Evolutionary conservation across 176 grass and related monocot species (phyloP), one percentile per base, ranked within the genome.

Genomic region (Tillandsia fasciculata): DNA sequence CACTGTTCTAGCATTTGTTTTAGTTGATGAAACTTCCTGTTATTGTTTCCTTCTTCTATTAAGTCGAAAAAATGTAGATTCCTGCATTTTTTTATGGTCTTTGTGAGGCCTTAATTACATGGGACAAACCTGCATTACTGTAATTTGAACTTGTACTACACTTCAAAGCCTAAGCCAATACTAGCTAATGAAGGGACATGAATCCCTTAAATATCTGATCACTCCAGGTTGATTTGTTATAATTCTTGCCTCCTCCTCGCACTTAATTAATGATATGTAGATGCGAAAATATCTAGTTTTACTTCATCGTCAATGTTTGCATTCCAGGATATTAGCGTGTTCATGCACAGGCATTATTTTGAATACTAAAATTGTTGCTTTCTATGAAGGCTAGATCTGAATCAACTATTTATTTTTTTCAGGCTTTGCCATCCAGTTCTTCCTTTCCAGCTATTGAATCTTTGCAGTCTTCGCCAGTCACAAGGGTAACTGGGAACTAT

Each of bases 361-460:
- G 13, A 47, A 10, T 42, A 78, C 54, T 11, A 54, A 56, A 64
- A 53, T 26, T 26, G 20, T 52, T 79, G 8, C 22, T 69, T 74
- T 68, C 69, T 47, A 42, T 50, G 50, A 52, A 42, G 59, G 24
- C 70, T 50, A 48, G 49, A 22, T 74, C 70, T 26, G 6, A 28
- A 42, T 28, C 15, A 63, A 52, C 72, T 7, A 66, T 42, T 8
- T 68, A 29, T 12, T 11, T 50, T 63, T 85, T 83, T 53, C 73
- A 90, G 87, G 63, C 75, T 20, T 49, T 67, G 49, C 63, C 83
- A 65, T 78, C 80, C 54, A 81, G 56, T 20, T 22, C 73, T 78
- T 69, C 87, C 71, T 29, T 13, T 15, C 74, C 49, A 51, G 67
- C 83, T 69, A 83, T 86, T 49, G 87, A 90, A 78, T 79, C 70